Evolutionary conservation across 805 yeast species (phyloP), one percentile per base, ranked within the genome.

Genomic region (Teunomyces tritomae): DNA sequence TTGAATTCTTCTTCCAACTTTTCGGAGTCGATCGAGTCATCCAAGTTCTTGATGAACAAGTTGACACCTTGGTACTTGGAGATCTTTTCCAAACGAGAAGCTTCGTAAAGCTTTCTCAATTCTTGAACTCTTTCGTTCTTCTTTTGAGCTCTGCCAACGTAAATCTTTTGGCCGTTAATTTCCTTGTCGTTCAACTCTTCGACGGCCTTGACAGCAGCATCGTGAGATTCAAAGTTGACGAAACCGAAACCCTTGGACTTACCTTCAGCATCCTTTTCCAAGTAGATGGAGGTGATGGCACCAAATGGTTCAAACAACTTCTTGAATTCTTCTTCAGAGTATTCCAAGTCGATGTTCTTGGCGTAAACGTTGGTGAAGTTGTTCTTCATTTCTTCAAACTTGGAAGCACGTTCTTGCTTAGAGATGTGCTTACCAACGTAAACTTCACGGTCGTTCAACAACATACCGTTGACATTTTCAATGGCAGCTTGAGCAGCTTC

Each of bases 101-200:
- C 82, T 76, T 94, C 98, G 78, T 89, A 85, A 78, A 89, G 96
- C 76, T 85, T 86, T 80, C 87, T 89, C 73, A 94, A 87, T 76
- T 90, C 96, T 78, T 89, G 96, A 67, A 85, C 74, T 80, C 99
- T 91, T 83, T 94, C 99, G 74, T 87, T 81, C 83, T 90, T 92
- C 90, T 90, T 92, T 80, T 94, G 99, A 61, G 99, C 99, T 76
- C 99, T 89, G 64, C 97, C 97, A 64, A 92, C 99, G 71, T 84
- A 94, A 57, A 94, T 75, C 72, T 78, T 82, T 78, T 88, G 89
- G 64, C 94, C 95, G 63, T 82, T 83, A 70, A 85, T 71, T 67
- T 94, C 98, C 60, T 72, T 76, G 69, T 86, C 96, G 76, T 94
- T 88, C 70, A 92, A 83, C 64, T 79, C 94, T 46, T 89, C 97